A percentile compares a stretch with the other conserved stretches of the same genome.
phyloP scores from a whole-genome alignment of 345 rosid genomes.

The Linum trigynum region DNA sequence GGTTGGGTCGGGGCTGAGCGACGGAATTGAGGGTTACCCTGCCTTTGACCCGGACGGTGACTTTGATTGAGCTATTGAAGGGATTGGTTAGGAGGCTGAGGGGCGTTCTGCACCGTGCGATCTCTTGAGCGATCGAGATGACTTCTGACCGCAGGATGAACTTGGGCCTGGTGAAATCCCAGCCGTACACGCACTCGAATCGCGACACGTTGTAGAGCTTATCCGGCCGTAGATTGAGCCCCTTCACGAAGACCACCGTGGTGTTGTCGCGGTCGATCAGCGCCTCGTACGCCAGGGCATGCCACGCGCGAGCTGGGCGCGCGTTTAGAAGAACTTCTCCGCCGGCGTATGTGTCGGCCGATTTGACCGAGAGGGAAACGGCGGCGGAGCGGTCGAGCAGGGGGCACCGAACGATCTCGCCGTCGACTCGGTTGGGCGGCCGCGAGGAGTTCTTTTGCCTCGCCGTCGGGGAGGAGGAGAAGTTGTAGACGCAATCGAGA shows the following conservation, averaged over 20 bases:
- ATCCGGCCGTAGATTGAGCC: slow-evolving; percentile 61
- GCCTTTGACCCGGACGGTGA: slow-evolving; percentile 62
- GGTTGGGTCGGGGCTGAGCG: slow-evolving; percentile 33
- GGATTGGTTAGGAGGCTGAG: slow-evolving; percentile 35
- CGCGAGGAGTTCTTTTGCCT: slow-evolving; percentile 8
- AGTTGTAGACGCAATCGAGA: slow-evolving; percentile 42
- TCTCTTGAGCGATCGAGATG: slow-evolving; percentile 63
- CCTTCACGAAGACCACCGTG: slow-evolving; percentile 65
- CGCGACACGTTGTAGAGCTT: slow-evolving; percentile 41
- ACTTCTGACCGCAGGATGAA: slow-evolving; percentile 37
- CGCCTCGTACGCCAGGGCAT: slow-evolving; percentile 62
- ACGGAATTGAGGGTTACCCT: slow-evolving; percentile 38
- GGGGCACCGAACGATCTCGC: slow-evolving; percentile 51
- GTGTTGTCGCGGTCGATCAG: slow-evolving; percentile 65
- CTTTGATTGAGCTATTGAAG: slow-evolving; percentile 34
- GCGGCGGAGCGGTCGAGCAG: slow-evolving; percentile 11
- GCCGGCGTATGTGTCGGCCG: slow-evolving; percentile 14
- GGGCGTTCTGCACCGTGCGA: slow-evolving; percentile 73
- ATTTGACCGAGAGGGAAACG: slow-evolving; percentile 24
- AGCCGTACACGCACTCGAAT: slow-evolving; percentile 82
- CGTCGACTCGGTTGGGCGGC: slow-evolving; percentile 35
- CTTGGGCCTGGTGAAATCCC: slow-evolving; percentile 51
- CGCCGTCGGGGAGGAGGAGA: slow-evolving; percentile 20
- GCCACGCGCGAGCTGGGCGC: slow-evolving; percentile 45
- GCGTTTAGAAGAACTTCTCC: slow-evolving; percentile 8